Conservation (phyloP, 345 rosid genomes). For the Aquilaria sinensis region DNA sequence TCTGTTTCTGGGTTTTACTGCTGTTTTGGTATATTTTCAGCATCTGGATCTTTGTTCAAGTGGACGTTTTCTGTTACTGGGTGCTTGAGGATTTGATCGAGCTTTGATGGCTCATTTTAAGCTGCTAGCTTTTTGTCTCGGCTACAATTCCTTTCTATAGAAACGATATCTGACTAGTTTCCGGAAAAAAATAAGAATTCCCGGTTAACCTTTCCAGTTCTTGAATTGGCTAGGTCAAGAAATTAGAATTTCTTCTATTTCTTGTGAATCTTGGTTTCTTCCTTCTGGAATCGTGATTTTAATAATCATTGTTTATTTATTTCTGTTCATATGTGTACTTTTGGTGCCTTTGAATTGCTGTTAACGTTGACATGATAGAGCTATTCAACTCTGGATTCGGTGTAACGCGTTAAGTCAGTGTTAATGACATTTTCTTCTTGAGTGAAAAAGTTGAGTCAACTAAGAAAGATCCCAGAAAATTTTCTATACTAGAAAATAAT, state of each 20-base stretch:
- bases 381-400: background rate
- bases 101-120: background rate
- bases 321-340: background rate
- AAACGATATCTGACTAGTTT: background rate
- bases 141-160: background rate
- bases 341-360: background rate
- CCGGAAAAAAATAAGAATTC: background rate
- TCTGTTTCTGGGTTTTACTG: background rate
- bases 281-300: background rate
- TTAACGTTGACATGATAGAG: background rate
- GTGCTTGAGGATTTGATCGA: background rate
- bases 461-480: slow-evolving; percentile 1
- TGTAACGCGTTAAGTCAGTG: background rate
- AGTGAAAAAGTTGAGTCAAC: slow-evolving; percentile 1
- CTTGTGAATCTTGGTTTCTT: background rate
- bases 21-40: background rate
- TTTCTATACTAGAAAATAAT: background rate
- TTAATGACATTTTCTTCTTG: background rate
- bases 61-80: background rate
- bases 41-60: slow-evolving; percentile 6
- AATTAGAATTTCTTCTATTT: background rate
- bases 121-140: background rate
- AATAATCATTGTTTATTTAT: background rate
- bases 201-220: background rate
- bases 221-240: background rate